Evolutionary conservation across 2,329 filamentous ascomycete species (phyloP).

Genomic region (Gliomastix tumulicola): DNA sequence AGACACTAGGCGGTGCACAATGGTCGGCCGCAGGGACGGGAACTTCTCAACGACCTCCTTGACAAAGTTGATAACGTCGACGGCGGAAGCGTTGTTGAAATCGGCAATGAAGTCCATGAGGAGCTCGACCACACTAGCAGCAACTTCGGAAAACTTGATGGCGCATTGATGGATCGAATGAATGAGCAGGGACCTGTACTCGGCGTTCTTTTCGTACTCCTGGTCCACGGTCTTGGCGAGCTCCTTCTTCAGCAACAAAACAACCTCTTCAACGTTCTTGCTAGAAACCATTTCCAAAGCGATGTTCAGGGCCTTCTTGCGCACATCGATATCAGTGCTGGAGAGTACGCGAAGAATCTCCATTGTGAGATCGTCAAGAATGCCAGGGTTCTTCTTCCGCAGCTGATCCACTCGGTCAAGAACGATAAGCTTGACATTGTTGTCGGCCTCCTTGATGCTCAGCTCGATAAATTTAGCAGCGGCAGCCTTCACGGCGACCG

Average conservation of each 20-base stretch:
- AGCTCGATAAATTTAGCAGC: constrained; percentile 95
- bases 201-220: constrained; percentile 96
- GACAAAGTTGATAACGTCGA: constrained; percentile 97
- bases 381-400: constrained; percentile 79
- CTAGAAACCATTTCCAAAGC: constrained; percentile 97
- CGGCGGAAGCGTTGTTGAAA: constrained; percentile 93
- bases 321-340: constrained; percentile 92
- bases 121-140: constrained; percentile 89
- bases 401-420: constrained; percentile 88
- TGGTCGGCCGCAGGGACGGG: constrained; percentile 78
- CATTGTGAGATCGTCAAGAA: constrained; percentile 93
- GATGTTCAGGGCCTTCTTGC: constrained; percentile 82
- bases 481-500: constrained; percentile 94
- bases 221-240: constrained; percentile 96
- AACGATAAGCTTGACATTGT: constrained; percentile 98
- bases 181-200: constrained; percentile 91
- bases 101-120: constrained; percentile 99
- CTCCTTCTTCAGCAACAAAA: constrained; percentile 94
- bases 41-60: constrained; percentile 99
- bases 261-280: constrained; percentile 97
- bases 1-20: constrained; percentile 81
- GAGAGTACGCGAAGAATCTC: constrained; percentile 92
- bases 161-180: constrained; percentile 97
- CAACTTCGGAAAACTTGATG: constrained; percentile 98
- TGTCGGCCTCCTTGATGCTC: constrained; percentile 95